These are phyloP conservation scores for Exobasidium rhododendri DNA, from an alignment of 1,284 basidiomycete species.

Conservation along the genomic window DNA sequence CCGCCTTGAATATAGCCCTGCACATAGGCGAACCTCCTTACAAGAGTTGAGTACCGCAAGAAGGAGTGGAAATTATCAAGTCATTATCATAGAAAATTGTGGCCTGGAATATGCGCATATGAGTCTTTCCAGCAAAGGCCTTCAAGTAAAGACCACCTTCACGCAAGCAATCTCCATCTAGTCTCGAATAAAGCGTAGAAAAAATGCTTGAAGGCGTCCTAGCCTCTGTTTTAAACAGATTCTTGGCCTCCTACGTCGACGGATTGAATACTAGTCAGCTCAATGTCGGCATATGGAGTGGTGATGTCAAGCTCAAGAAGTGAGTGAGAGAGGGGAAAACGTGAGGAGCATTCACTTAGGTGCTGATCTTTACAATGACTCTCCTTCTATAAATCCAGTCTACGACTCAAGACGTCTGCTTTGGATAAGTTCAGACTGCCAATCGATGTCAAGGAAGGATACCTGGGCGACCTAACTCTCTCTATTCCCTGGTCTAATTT, in stretches of 20 bases:
- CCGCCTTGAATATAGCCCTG: too few species aligned
- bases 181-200: too few species aligned
- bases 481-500: slow-evolving; percentile 95
- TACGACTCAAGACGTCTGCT: slow-evolving; percentile 87
- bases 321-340: slow-evolving; percentile 13
- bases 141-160: too few species aligned
- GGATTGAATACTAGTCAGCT: slow-evolving; percentile 93
- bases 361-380: slow-evolving; percentile 6
- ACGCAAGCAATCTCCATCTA: too few species aligned
- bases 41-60: too few species aligned
- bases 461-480: slow-evolving; percentile 86
- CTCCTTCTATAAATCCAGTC: slow-evolving; percentile 22
- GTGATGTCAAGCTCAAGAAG: slow-evolving; percentile 74
- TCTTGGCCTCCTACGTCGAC: slow-evolving; percentile 92
- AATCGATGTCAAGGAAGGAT: slow-evolving; percentile 88
- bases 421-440: slow-evolving; percentile 95
- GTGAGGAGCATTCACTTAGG: background rate
- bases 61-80: too few species aligned
- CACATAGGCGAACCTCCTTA: too few species aligned
- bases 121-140: too few species aligned
- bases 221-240: slow-evolving; percentile 65
- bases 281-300: slow-evolving; percentile 90
- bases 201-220: slow-evolving; percentile 54
- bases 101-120: too few species aligned
- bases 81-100: too few species aligned